Conservation (phyloP, 2,329 filamentous ascomycete species). For the Myrmaecium sp. region DNA sequence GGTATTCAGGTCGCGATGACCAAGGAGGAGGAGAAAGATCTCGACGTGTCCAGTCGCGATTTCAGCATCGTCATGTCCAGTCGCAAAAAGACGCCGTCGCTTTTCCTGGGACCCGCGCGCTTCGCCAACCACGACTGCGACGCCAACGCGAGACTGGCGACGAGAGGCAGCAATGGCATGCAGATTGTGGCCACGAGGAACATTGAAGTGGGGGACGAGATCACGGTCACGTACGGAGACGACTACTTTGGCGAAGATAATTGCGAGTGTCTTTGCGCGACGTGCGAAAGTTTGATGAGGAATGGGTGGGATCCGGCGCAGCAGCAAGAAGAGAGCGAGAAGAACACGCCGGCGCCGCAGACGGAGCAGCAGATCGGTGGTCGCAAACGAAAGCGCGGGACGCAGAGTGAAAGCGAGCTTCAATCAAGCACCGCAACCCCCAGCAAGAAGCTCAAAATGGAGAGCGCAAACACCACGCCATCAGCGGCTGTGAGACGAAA, state of each 20-base stretch:
- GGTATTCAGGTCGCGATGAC: constrained; percentile 90
- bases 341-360: not conserved
- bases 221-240: constrained; percentile 90
- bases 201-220: constrained; percentile 79
- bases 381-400: constrained; percentile 15
- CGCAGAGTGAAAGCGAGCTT: constrained; percentile 2
- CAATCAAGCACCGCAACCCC: not conserved
- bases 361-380: not conserved
- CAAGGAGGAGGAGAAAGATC: constrained; percentile 69
- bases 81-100: constrained; percentile 71
- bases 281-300: constrained; percentile 55
- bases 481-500: too few species aligned
- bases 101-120: constrained; percentile 87
- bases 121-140: constrained; percentile 97
- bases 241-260: constrained; percentile 94
- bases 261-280: constrained; percentile 81
- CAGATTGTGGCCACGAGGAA: constrained; percentile 71
- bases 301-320: constrained; percentile 63
- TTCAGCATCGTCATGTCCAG: constrained; percentile 96
- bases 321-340: constrained; percentile 8
- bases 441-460: not conserved
- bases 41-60: constrained; percentile 71
- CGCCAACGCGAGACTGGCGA: constrained; percentile 77
- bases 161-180: constrained; percentile 70
- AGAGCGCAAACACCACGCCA: constrained; percentile 12